Evolutionary conservation across 2,329 filamentous ascomycete species (phyloP), one percentile per base, ranked within the genome.

Genomic region (Scedosporium dehoogii): DNA sequence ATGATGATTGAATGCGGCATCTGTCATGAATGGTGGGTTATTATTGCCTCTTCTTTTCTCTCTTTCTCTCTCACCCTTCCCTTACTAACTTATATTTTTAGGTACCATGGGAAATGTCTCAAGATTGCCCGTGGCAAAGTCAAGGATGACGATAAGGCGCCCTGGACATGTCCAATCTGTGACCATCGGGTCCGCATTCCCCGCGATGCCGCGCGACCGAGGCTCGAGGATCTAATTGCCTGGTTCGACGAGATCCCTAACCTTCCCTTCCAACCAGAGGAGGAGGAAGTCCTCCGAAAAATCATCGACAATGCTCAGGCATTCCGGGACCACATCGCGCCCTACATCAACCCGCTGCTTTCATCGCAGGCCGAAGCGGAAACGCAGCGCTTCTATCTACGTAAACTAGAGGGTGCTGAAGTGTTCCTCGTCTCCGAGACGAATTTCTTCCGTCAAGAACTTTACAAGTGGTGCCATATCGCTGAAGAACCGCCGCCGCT

Each of bases 1-100:
- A 96, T 97, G 89, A 99, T 99, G 94, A 97, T 99, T 69, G 94
- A 99, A 75, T 99, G 94, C 73, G 94, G 97, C 73, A 81, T 97
- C 46, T 99, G 94, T 74, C 93, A 97, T 70, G 94, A 99, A 78
- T 99, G 94, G 94, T 92, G 74, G 79, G 86, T 79, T 18, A 29
- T 7, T 14, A 23, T 59, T 44, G 58, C 3, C 5, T 59, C 51
- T 25, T 6, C 4, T 58, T 7, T 55, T 9, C 2, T n/a, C 9
- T 21, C 27, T 58, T n/a, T 33, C 16, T 58, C 2, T 10, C 57
- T 25, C 62, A 55, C 7, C 14, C 6, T 53, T 3, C 16, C 53
- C n/a, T 1, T 59, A 16, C 27, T 55, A 25, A 44, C 16, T 16
- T 41, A 14, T 6, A 18, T 21, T 42, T 92, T 23, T 55, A 92